Evolutionary conservation across 768 basidiomycete species (phyloP).

Genomic region (Mycena leptocephala): DNA sequence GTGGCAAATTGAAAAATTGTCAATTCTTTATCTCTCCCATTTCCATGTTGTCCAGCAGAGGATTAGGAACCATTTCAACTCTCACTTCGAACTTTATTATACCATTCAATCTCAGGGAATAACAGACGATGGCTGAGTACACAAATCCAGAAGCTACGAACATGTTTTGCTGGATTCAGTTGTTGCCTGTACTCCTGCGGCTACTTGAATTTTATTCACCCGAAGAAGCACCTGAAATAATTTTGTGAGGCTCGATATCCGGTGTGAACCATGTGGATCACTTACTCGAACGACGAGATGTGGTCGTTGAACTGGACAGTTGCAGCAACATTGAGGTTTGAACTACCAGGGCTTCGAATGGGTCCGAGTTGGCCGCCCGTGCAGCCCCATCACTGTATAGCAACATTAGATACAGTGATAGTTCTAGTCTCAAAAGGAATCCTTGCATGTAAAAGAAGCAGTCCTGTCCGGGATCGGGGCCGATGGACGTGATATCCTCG

Average conservation of each 20-base stretch:
- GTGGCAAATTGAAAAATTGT: too few relatives aligned
- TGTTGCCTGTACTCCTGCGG: background rate
- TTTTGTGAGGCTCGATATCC: background rate
- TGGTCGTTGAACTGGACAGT: background rate
- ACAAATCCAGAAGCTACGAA: background rate
- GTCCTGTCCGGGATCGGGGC: background rate
- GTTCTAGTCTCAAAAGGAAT: too few relatives aligned
- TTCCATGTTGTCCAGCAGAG: too few relatives aligned
- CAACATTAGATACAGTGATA: background rate
- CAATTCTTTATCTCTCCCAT: too few relatives aligned
- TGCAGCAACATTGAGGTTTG: background rate
- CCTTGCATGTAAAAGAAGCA: background rate
- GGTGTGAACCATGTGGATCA: background rate
- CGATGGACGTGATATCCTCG: background rate
- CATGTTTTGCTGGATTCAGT: too few relatives aligned
- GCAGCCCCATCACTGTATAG: background rate
- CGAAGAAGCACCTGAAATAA: slow-evolving; percentile 2
- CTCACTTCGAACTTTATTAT: too few relatives aligned
- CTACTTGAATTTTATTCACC: background rate
- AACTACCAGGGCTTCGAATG: background rate
- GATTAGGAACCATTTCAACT: too few relatives aligned
- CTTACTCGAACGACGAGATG: background rate
- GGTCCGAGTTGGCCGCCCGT: background rate
- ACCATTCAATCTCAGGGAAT: background rate
- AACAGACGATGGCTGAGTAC: background rate